Base-by-base conservation (phyloP, 2,329 filamentous ascomycete genomes). In the Fusarium transvaalense region DNA sequence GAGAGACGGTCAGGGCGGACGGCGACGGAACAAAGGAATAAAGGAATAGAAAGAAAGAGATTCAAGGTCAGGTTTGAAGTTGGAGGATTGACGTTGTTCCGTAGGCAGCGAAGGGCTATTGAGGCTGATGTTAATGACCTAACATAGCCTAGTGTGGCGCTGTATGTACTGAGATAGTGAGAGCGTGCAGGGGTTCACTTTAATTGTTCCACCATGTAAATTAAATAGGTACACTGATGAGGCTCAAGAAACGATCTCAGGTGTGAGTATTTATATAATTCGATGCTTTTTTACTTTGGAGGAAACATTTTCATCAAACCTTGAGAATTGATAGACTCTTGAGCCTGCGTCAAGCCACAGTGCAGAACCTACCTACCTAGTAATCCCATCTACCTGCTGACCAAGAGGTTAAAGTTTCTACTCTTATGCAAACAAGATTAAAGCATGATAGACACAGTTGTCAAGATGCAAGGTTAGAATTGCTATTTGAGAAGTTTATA, bases 81-180 rank as follows among this genome's bases (percentile, higher is more conserved):
- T 35, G 32, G 46, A 50, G 66, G 42, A 46, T 70, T 64, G 70
- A 73, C 32, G 68, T 69, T 73, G 68, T 71, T 74, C 68, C 61
- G 64, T 62, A 59, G 60, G 58, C 42, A 54, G 38, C 21, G 29
- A 53, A 54, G 27, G 23, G 46, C 15, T 37, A 43, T 10, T 46
- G 64, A 73, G 72, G 72, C 72, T 73, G 72, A 69, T 58, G 21
- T 27, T 66, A 48, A 21, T 48, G 45, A 17, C 31, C 31, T 61
- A 42, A 42, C n/a, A 10, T 38, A 38, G 23, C 41, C 42, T 66
- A 55, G 32, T 65, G 68, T 69, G 71, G 66, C 69, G 64, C 39
- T 56, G 34, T 46, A 56, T 50, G 51, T 51, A 27, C 34, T 52
- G 47, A 42, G 45, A 25, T 34, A 27, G 35, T 25, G 41, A 45